Conservation (phyloP, 768 basidiomycete species). For the Calvatia gigantea region DNA sequence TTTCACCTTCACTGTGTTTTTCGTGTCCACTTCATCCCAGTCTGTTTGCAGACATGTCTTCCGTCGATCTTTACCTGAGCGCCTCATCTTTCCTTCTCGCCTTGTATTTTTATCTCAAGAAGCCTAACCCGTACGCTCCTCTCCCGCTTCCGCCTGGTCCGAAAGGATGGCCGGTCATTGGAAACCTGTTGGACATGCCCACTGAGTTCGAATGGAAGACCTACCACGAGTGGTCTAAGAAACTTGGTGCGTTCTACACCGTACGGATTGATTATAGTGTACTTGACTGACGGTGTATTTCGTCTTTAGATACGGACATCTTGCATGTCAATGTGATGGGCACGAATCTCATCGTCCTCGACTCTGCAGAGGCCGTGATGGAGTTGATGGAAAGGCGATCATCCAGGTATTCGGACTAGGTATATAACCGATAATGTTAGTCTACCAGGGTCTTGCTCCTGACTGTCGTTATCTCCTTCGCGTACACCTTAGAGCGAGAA, state of each 20-base stretch:
- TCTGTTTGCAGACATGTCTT: conserved; percentile 8
- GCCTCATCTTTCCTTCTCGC: conserved; percentile 15
- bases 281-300: not conserved
- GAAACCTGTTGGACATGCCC: conserved; percentile 38
- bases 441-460: not conserved
- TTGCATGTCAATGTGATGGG: conserved; percentile 25
- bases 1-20: not conserved
- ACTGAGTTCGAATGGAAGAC: conserved; percentile 30
- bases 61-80: conserved; percentile 14
- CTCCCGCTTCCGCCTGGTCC: conserved; percentile 40
- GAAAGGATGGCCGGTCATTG: conserved; percentile 34
- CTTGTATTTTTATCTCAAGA: conserved; percentile 19
- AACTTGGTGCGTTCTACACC: conserved; percentile 25
- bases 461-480: not conserved
- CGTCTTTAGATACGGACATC: conserved; percentile 24
- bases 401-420: conserved; percentile 36
- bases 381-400: conserved; percentile 43
- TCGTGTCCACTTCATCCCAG: not conserved
- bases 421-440: conserved; percentile 1
- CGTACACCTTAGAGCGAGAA: conserved; percentile 11
- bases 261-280: not conserved
- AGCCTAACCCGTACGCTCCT: not conserved
- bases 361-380: conserved; percentile 30
- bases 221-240: conserved; percentile 37
- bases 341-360: conserved; percentile 26